Evolutionary conservation across 83 land plant genomes (phyloP), one percentile per base, ranked within the genome.

Genomic region (Picea abies): DNA sequence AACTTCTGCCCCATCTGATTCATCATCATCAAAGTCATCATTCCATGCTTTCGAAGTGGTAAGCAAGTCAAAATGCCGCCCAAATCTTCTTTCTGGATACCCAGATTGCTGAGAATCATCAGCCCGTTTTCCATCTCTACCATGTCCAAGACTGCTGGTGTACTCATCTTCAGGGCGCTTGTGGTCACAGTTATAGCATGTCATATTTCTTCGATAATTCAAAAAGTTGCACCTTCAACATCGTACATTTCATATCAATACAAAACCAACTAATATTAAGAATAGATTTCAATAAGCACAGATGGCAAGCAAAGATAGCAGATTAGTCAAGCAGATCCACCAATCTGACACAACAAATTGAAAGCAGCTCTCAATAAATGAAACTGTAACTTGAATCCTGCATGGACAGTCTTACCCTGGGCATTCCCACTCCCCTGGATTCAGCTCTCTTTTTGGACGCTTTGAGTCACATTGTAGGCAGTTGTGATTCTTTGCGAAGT

Each of bases 1-100:
- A 85, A 92, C 92, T 79, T 92, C 94, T 49, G 92, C 94, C 4
- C 94, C 94, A 84, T 92, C 94, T 16, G 92, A 90, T 80, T 92
- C 92, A 83, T 89, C 81, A 23, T 92, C 94, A 81, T 92, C 94
- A 82, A 92, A 92, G 71, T 92, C 88, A 80, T 87, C 90, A 77
- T 92, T 92, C 92, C 92, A 92, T 2, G 92, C 87, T 81, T 89
- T 79, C 49, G 89, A 82, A 81, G 89, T 84, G 49, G 79, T 89
- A 60, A 32, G 78, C 64, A 84, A 49, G 26, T 72, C 81, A n/a
- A 88, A 32, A 23, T 66, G 26, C 61, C 76, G 86, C 15, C 78
- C 87, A 49, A 63, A 26, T 44, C 82, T 84, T n/a, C 73, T 82
- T 16, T 83, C 63, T 49, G 85, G 68, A 78, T 16, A 83, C 22